Conservation (phyloP, 2,329 filamentous ascomycete genomes). For the Botrytis hyacinthi region DNA sequence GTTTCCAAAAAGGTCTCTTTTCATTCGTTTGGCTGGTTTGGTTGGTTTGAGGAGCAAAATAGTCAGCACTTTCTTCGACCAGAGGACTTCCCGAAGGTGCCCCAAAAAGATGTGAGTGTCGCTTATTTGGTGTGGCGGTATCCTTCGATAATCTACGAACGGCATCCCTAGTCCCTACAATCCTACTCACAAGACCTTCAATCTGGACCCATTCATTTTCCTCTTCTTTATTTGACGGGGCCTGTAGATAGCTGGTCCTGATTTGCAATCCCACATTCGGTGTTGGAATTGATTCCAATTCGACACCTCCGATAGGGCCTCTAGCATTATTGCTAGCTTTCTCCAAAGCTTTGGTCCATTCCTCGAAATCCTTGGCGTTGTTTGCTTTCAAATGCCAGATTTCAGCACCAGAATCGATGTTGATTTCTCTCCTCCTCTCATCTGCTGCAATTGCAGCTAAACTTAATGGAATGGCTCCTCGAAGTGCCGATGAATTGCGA, state of each 20-base stretch:
- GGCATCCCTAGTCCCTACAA: conserved; percentile 85
- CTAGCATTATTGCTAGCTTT: conserved; percentile 69
- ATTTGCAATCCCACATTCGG: conserved; percentile 37
- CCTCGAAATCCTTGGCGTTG: conserved; percentile 79
- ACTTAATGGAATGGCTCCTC: conserved; percentile 88
- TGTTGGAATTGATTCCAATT: conserved; percentile 37
- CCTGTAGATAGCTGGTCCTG: conserved; percentile 35
- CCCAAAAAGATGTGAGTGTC: conserved; percentile 38
- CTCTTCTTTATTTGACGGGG: conserved; percentile 50
- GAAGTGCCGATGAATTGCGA: conserved; percentile 84
- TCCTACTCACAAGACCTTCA: conserved; percentile 78
- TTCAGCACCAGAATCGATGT: conserved; percentile 93
- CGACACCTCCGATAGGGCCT: conserved; percentile 42
- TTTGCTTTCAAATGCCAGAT: conserved; percentile 90
- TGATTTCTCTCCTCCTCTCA: conserved; percentile 85
- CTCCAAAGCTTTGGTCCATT: conserved; percentile 85
- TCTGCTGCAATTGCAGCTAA: conserved; percentile 89
- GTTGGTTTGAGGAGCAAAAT: conserved; percentile 50
- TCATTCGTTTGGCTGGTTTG: conserved; percentile 43
- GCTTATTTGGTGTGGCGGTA: conserved; percentile 54
- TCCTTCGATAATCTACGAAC: conserved; percentile 83
- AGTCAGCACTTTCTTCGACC: conserved; percentile 50
- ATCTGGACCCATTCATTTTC: conserved; percentile 85
- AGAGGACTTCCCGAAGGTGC: conserved; percentile 36
- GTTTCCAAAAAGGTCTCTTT: conserved; percentile 84